A percentile compares a stretch with the other conserved stretches of the same genome.
phyloP scores from a whole-genome alignment of 1,284 basidiomycete species.

The Mycena citricolor region DNA sequence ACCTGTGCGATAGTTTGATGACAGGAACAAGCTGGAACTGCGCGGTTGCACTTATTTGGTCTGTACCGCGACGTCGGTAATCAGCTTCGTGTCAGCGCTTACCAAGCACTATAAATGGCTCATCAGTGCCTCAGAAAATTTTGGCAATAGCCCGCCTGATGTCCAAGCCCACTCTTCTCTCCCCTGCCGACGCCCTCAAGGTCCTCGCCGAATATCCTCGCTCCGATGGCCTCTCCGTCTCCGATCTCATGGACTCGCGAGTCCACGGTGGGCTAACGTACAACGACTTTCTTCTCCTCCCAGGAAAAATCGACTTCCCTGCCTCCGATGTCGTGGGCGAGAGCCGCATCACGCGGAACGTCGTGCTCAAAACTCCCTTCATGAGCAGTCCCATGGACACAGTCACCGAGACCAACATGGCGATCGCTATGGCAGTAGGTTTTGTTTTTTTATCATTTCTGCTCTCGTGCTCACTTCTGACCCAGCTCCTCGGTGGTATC shows the following conservation, averaged over 20 bases:
- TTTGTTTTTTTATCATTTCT: slow-evolving; percentile 19
- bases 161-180: slow-evolving; percentile 41
- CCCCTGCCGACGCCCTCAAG: slow-evolving; percentile 67
- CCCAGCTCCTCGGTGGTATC: slow-evolving; percentile 89
- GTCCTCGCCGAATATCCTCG: slow-evolving; percentile 73
- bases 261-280: slow-evolving; percentile 95
- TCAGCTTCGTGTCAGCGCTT: background rate
- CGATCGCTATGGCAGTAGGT: slow-evolving; percentile 88
- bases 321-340: slow-evolving; percentile 83
- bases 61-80: background rate
- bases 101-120: background rate
- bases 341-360: slow-evolving; percentile 88
- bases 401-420: slow-evolving; percentile 97
- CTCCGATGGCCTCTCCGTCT: slow-evolving; percentile 85
- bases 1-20: background rate
- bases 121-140: background rate
- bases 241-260: slow-evolving; percentile 88
- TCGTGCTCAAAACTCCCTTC: slow-evolving; percentile 93
- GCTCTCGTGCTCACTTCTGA: slow-evolving; percentile 22
- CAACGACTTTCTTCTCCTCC: slow-evolving; percentile 90
- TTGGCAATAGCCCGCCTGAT: slow-evolving; percentile 29
- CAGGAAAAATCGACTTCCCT: slow-evolving; percentile 96
- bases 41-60: background rate
- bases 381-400: slow-evolving; percentile 99
- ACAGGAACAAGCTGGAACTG: background rate